Conservation (phyloP, 1,139 yeast species). For the Magnusiomyces paraingens region DNA sequence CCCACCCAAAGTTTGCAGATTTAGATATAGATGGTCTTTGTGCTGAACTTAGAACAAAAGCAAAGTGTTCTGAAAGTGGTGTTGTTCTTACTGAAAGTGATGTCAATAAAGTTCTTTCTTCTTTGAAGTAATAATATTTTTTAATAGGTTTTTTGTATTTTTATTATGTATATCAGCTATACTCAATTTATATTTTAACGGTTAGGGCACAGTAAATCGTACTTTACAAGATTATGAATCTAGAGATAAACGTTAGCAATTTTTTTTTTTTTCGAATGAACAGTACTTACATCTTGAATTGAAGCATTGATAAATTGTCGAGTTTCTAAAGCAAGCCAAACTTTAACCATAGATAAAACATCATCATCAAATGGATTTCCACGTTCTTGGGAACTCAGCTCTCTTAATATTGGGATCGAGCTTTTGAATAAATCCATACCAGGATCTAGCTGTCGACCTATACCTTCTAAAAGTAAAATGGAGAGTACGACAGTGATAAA, state of each 20-base stretch:
- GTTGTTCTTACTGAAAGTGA: conserved; percentile 78
- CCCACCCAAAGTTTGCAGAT: conserved; percentile 90
- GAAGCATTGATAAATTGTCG: conserved; percentile 82
- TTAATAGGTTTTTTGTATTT: conserved; percentile 6
- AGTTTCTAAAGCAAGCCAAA: conserved; percentile 86
- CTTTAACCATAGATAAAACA: conserved; percentile 72
- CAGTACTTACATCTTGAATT: conserved; percentile 55
- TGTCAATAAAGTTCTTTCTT: conserved; percentile 56
- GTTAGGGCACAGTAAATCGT: conserved; percentile 62
- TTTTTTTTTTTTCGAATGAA: conserved; percentile 19
- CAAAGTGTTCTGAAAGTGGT: conserved; percentile 92
- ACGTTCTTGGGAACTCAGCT: conserved; percentile 61
- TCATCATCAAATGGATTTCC: conserved; percentile 48
- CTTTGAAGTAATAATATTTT: conserved; percentile 15
- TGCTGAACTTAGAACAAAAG: conserved; percentile 78
- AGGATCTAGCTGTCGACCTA: conserved; percentile 91
- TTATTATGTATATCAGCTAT: background rate
- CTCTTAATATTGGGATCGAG: conserved; percentile 82
- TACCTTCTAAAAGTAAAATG: conserved; percentile 81
- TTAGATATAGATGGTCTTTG: conserved; percentile 92
- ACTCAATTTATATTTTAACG: conserved; percentile 32
- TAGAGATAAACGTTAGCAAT: conserved; percentile 14
- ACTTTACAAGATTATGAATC: conserved; percentile 48
- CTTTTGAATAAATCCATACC: conserved; percentile 90
- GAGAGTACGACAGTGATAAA: conserved; percentile 92